phyloP scores from a whole-genome alignment of 2,329 filamentous ascomycete species.

The Botrytis cinerea region DNA sequence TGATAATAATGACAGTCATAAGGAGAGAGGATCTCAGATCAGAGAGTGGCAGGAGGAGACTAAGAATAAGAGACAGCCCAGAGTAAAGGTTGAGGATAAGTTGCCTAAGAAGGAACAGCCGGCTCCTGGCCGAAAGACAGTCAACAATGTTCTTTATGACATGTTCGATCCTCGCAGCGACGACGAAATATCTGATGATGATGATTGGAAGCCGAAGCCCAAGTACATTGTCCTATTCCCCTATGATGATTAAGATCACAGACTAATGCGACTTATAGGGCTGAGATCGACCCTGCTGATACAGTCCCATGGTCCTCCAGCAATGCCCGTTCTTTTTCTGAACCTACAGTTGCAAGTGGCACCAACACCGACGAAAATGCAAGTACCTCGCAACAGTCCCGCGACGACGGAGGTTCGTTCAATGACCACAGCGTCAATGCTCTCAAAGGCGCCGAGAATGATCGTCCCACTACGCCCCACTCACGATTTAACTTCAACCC shows the following conservation, averaged over 20 bases:
- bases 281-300: neutral
- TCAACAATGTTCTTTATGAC: neutral
- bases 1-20: neutral
- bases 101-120: neutral
- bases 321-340: neutral
- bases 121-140: neutral
- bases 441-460: neutral
- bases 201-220: neutral
- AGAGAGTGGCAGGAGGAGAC: neutral
- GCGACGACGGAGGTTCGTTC: neutral
- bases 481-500: neutral
- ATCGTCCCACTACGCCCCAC: neutral
- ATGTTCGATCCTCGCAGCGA: neutral
- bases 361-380: neutral
- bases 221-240: neutral
- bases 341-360: neutral
- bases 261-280: neutral
- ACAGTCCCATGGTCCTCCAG: slow-evolving; percentile 2
- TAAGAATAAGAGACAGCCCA: neutral
- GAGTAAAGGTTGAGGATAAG: neutral
- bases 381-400: no score
- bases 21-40: neutral
- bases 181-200: neutral
- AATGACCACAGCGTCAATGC: neutral
- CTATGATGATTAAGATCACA: accelerated